Evolutionary conservation across 345 rosid genomes (phyloP), one percentile per base, ranked within the genome.

Genomic region (Abelmoschus esculentus): DNA sequence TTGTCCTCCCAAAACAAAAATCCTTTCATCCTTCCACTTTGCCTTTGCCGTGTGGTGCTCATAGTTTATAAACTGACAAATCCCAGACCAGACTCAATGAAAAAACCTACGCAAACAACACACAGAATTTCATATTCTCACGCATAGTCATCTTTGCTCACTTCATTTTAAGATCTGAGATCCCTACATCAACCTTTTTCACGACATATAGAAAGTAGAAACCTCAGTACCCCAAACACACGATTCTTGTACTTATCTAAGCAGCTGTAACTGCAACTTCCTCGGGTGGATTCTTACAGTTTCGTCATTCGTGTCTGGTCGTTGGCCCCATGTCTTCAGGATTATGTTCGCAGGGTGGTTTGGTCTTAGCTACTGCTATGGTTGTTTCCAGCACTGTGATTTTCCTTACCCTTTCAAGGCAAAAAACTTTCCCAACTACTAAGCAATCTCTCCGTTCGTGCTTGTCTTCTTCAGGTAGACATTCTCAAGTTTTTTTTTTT

Each of bases 331-430:
- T 66, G 69, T 54, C 86, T 62, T 74, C 68, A 32, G 74, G 75
- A 1, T 69, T 86, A 0, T 78, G 80, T 69, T 83, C 85, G 32
- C 82, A 83, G 55, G 80, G 85, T 26, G 81, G 85, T 19, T 29
- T 92, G 56, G 90, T 88, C n/a, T 72, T 92, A 29, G 96, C 91
- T 5, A 83, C 96, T 1, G 95, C 92, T 69, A 88, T 92, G 92
- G 88, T 81, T 5, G 87, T 92, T 70, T 90, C 98, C 29, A 84
- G 81, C 75, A 88, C 98, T 34, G 84, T 84, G 26, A 78, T 92
- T 68, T 84, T 82, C 67, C 84, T 92, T 6, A 82, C 92, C 14
- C 79, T 88, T 56, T 86, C 91, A 59, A 85, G 83, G 78, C 86
- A 83, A 18, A 58, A 5, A 53, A 63, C 2, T 64, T 75, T 46